Base-by-base conservation (phyloP, 768 basidiomycete genomes). In the Tricholoma terreum region DNA sequence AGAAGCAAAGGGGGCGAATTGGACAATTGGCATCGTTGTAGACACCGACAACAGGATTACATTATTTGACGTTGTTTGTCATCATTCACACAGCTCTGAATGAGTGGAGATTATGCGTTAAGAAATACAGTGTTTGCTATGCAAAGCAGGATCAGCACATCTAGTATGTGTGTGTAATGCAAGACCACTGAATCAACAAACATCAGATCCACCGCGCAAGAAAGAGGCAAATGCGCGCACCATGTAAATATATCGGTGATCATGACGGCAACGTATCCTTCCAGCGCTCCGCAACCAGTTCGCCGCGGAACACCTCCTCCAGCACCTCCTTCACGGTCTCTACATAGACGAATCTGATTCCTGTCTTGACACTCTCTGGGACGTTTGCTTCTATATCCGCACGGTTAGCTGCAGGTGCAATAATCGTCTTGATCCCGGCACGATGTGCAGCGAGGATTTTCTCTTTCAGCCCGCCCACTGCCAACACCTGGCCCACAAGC, bases 331-430 rank as follows among this genome's bases (percentile, higher is more conserved):
- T 81, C 55, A 97, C 92, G 65, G 91, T 89, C 66, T 97, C 93
- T 46, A 97, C 96, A 69, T 96, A 98, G 59, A 98, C 92, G 61
- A 99, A 94, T 49, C 85, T 83, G 58, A 98, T 94, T 19, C 95
- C 96, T 6, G 85, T 87, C 81, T 98, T 98, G 62, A 98, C 95
- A 65, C 93, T 94, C 64, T 87, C 88, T 0, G 94, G 94, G 0
- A 98, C 96, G 68, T 98, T 98, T 78, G 94, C 94, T 74, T 98
- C 94, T 31, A 99, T 95, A 66, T 98, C 96, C 0, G 92, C 87
- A 22, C 87, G 85, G 71, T 96, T 96, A 2, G 90, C 95, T 24
- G 82, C 86, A 0, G 94, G 93, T 0, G 90, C 90, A 6, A 95
- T 71, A 63, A 94, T 90, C 0, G 89, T 95, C 75, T 89, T 94